Conservation (phyloP, 2,329 filamentous ascomycete species). For the Penicillium janthinellum region DNA sequence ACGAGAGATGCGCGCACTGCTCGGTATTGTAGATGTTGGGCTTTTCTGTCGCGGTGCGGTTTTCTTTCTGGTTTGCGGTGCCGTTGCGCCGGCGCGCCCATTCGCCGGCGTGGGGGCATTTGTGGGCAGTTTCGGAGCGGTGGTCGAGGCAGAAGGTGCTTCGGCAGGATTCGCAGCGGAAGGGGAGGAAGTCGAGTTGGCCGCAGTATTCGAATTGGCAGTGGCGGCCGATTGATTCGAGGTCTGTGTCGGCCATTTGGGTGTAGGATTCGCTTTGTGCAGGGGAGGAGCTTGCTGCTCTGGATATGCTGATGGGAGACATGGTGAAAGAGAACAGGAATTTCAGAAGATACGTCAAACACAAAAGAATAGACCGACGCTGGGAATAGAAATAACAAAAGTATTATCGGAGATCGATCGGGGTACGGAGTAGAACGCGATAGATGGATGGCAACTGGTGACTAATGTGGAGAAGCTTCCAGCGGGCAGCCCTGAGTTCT, state of each 20-base stretch:
- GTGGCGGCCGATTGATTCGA: conserved; percentile 83
- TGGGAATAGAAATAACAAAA: neutral
- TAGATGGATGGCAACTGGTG: conserved; percentile 18
- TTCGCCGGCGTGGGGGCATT: conserved; percentile 62
- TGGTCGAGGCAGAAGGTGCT: conserved; percentile 91
- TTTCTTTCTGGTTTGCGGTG: conserved; percentile 26
- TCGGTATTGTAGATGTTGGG: conserved; percentile 59
- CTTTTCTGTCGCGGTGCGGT: conserved; percentile 44
- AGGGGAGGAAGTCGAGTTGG: conserved; percentile 94
- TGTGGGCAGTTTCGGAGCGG: conserved; percentile 80
- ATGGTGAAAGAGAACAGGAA: conserved; percentile 16
- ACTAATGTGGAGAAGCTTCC: conserved; percentile 30
- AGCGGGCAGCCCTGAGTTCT: neutral
- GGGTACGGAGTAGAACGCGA: conserved; percentile 21
- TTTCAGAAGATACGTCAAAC: neutral
- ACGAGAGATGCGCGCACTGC: conserved; percentile 52
- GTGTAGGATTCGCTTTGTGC: conserved; percentile 35
- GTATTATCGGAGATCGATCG: conserved; percentile 2
- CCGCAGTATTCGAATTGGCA: conserved; percentile 92
- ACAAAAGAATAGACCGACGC: neutral
- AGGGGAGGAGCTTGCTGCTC: conserved; percentile 18
- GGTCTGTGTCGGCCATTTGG: conserved; percentile 64
- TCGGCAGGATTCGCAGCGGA: conserved; percentile 85
- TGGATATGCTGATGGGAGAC: conserved; percentile 30
- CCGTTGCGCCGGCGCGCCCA: conserved; percentile 57